Percentiles rank a stretch among this genome's conserved stretches.
Evolutionary conservation across 2,329 filamentous ascomycete species (phyloP).

Genomic region (Metarhizium album): DNA sequence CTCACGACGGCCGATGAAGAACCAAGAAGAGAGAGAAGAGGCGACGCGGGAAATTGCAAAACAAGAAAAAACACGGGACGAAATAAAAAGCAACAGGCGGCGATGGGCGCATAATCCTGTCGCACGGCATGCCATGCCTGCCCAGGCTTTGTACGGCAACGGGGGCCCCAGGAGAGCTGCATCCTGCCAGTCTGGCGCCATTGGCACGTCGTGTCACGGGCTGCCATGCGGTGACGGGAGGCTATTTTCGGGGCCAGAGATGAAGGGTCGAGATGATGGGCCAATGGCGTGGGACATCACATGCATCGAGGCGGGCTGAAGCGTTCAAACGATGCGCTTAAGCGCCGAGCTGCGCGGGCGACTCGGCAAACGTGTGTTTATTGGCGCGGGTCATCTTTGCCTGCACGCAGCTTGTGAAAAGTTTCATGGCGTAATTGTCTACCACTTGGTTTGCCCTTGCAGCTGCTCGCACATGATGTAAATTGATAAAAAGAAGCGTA

Average conservation of each 20-base stretch:
- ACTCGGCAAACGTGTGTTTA: neutral
- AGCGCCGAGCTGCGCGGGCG: neutral
- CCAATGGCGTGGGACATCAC: slow-evolving; percentile 3
- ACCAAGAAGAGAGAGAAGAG: neutral
- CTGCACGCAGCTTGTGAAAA: too few relatives aligned
- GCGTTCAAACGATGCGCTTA: slow-evolving; percentile 1
- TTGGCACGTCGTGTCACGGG: neutral
- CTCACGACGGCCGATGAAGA: neutral
- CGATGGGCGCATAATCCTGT: neutral
- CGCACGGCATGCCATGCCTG: neutral
- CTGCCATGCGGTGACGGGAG: neutral
- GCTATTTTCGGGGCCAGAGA: neutral
- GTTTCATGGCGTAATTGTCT: too few relatives aligned
- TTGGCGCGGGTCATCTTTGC: neutral
- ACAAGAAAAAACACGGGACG: neutral
- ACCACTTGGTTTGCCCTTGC: too few relatives aligned
- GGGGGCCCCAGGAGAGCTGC: neutral
- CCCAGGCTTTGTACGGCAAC: neutral
- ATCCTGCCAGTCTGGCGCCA: neutral
- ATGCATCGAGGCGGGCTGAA: neutral
- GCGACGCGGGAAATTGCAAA: neutral
- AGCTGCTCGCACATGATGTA: too few relatives aligned
- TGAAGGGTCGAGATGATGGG: too few relatives aligned
- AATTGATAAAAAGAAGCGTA: too few relatives aligned
- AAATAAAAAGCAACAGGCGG: neutral